Evolutionary conservation across 805 yeast genomes (phyloP).

Genomic region (Lipomyces orientalis): DNA sequence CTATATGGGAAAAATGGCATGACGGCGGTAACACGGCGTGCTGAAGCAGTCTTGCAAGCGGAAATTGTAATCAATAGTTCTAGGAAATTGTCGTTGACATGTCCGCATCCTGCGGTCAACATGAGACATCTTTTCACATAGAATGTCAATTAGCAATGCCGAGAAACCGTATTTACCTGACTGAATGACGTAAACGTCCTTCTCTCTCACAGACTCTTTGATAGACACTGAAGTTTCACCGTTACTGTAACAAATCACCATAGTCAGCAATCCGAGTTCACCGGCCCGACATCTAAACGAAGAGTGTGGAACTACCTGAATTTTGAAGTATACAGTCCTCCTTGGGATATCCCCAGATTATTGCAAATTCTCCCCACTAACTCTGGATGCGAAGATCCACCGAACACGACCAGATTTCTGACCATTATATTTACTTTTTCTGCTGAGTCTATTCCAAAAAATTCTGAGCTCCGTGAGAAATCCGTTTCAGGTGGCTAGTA

Average conservation of each 20-base stretch:
- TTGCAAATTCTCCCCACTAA: conserved; percentile 77
- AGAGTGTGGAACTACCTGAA: conserved; percentile 47
- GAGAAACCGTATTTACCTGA: conserved; percentile 45
- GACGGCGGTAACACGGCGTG: conserved; percentile 86
- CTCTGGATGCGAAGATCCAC: conserved; percentile 88
- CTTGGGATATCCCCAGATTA: conserved; percentile 74
- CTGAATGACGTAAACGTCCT: conserved; percentile 91
- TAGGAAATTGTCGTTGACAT: conserved; percentile 84
- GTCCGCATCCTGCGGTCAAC: conserved; percentile 65
- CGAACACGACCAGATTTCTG: conserved; percentile 85
- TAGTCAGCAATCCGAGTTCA: not conserved
- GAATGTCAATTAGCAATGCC: not conserved
- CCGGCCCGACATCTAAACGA: not conserved
- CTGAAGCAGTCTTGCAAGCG: conserved; percentile 93
- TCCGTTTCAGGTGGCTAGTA: not conserved
- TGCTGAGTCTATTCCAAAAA: not conserved
- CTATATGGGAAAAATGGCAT: conserved; percentile 94
- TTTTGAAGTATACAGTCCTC: conserved; percentile 57
- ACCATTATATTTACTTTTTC: conserved; percentile 46
- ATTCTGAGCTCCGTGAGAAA: not conserved
- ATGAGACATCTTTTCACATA: not conserved
- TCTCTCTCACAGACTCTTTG: conserved; percentile 89
- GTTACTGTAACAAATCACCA: conserved; percentile 55
- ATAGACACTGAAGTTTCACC: conserved; percentile 93
- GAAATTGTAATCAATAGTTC: conserved; percentile 82